phyloP scores from a whole-genome alignment of 169 alveolate species.

The Cryptosporidium parvum region DNA sequence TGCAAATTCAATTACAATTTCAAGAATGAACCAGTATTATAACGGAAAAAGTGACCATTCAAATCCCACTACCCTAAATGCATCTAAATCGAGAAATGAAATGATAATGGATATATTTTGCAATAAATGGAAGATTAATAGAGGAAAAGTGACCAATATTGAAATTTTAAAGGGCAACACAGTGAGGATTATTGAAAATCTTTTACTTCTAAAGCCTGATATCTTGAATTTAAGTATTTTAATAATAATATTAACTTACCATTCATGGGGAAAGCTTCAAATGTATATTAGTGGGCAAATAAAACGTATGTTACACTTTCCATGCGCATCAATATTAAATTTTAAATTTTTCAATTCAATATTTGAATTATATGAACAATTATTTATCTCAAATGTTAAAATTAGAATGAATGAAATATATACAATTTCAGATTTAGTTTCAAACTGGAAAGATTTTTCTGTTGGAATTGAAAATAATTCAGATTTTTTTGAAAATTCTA shows the following conservation, averaged over 20 bases:
- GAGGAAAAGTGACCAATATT: neutral
- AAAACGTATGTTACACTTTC: neutral
- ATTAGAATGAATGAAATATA: constrained; percentile 12
- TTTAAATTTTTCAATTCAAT: neutral
- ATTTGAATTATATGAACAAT: neutral
- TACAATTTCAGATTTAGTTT: neutral
- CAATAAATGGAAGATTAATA: constrained; percentile 36
- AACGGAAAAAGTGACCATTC: neutral
- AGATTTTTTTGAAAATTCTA: constrained; percentile 5
- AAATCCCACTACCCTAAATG: neutral
- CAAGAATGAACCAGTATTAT: neutral
- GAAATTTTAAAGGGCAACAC: neutral
- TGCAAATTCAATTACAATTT: constrained; percentile 2
- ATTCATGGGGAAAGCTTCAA: constrained; percentile 8
- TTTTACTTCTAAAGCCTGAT: neutral
- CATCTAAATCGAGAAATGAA: constrained; percentile 37
- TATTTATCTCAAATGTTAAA: neutral
- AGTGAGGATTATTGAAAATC: constrained; percentile 16
- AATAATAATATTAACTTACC: constrained; percentile 3
- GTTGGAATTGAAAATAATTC: constrained; percentile 1
- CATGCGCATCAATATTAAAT: neutral
- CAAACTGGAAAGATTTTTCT: constrained; percentile 7
- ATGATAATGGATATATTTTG: constrained; percentile 57
- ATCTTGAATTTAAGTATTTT: constrained; percentile 14
- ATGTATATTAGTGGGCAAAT: neutral